Conservation (phyloP, 805 yeast species). For the Schizosaccharomyces lindneri region DNA sequence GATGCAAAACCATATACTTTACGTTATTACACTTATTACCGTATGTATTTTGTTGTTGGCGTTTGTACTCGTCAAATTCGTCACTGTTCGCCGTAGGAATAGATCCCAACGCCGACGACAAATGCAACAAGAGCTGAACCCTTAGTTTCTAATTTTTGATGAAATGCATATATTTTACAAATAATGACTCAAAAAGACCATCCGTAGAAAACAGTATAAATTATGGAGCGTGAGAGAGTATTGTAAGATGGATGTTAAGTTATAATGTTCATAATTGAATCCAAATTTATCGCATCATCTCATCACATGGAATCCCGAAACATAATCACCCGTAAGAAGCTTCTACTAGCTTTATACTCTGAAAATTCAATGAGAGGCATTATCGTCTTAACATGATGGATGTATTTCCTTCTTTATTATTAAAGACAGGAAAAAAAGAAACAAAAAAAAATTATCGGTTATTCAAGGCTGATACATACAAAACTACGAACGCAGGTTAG, state of each 20-base stretch:
- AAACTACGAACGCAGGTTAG: neutral
- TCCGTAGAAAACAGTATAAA: no score
- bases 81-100: neutral
- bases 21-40: constrained; percentile 31
- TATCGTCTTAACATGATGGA: no score
- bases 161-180: neutral
- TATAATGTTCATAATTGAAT: no score
- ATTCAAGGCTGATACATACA: neutral
- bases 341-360: no score
- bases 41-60: neutral
- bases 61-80: neutral
- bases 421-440: neutral
- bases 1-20: constrained; percentile 20
- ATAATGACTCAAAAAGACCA: neutral
- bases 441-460: neutral
- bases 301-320: no score
- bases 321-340: no score
- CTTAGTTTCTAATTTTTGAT: neutral
- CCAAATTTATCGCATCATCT: no score
- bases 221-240: no score
- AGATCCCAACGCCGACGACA: neutral
- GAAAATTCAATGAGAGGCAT: no score
- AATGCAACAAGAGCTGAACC: neutral
- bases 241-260: no score
- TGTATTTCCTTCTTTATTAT: no score